A percentile compares a stretch with the other conserved stretches of the same genome.
Conservation (phyloP, 2,329 filamentous ascomycete species). For the Acarospora socialis region DNA sequence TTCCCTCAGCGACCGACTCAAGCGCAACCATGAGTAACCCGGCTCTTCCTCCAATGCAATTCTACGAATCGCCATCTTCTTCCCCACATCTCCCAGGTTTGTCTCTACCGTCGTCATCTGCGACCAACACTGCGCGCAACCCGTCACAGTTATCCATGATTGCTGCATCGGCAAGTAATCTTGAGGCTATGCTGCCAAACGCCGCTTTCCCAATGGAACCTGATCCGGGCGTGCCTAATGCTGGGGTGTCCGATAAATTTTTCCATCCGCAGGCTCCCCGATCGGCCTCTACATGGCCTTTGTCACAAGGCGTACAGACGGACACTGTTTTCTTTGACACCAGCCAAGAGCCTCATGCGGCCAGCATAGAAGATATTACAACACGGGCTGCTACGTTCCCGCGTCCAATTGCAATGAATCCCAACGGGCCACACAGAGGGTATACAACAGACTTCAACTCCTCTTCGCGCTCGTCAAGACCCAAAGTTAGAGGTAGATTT, state of each 20-base stretch:
- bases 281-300: neutral
- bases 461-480: conserved; percentile 32
- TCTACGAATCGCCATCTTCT: neutral
- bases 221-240: conserved; percentile 16
- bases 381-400: conserved; percentile 24
- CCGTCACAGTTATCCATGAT: conserved; percentile 31
- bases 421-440: conserved; percentile 26
- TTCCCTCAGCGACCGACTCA: too few relatives aligned
- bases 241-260: neutral
- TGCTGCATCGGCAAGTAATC: conserved; percentile 30
- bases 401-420: conserved; percentile 30
- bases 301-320: neutral
- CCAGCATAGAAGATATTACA: neutral
- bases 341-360: too few relatives aligned
- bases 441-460: conserved; percentile 33
- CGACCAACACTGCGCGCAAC: conserved; percentile 13
- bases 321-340: too few relatives aligned
- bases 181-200: conserved; percentile 25
- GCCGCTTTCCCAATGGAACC: conserved; percentile 21
- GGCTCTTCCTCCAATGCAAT: neutral
- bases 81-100: neutral
- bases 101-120: neutral
- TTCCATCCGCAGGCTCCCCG: neutral
- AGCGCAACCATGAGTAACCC: neutral
- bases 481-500: conserved; percentile 38